Base-by-base conservation (phyloP, 2,329 filamentous ascomycete genomes). In the Pseudocercospora musae region DNA sequence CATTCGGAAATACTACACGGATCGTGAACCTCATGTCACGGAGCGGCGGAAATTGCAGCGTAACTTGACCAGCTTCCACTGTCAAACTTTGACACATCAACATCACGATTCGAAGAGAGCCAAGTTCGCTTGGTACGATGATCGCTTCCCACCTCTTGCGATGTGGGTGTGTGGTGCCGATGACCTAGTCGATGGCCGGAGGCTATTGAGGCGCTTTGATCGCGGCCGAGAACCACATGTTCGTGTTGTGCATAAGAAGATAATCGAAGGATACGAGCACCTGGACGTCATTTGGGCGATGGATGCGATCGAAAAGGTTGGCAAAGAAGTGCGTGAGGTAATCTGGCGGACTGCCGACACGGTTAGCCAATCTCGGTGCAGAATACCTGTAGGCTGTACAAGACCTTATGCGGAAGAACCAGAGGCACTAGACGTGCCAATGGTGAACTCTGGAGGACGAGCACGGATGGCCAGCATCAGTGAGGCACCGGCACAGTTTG, bases 231-330 rank as follows among this genome's bases (percentile, higher is more conserved):
- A 98, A 75, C 94, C 94, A 1, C 82, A 91, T 71, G 91, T 96
- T 8, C 81, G 84, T 42, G 79, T 97, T 4, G 90, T 96, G 4
- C 90, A 96, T 77, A 84, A 85, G 66, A 96, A 91, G 73, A 81
- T 96, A 21, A 89, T 97, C 48, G 87, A 91, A 2, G 91, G 89
- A 52, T 96, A 96, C 74, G 94, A 97, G 78, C 94, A 98, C 77
- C 82, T 98, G 4, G 94, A 97, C 77, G 91, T 97, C 1, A 87
- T 98, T 40, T 97, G 94, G 94, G 92, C 93, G 0, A 91, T 97
- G 82, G 92, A 97, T 72, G 87, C 87, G 0, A 86, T 92, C 15
- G 88, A 94, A 53, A 85, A 94, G 74, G 90, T 97, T 0, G 95
- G 93, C 4, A 82, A 80, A 60, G 93, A 96, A 77, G 80, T 97